These are phyloP conservation scores for Suillus placidus DNA, from an alignment of 768 basidiomycete genomes.

Conservation along the genomic window DNA sequence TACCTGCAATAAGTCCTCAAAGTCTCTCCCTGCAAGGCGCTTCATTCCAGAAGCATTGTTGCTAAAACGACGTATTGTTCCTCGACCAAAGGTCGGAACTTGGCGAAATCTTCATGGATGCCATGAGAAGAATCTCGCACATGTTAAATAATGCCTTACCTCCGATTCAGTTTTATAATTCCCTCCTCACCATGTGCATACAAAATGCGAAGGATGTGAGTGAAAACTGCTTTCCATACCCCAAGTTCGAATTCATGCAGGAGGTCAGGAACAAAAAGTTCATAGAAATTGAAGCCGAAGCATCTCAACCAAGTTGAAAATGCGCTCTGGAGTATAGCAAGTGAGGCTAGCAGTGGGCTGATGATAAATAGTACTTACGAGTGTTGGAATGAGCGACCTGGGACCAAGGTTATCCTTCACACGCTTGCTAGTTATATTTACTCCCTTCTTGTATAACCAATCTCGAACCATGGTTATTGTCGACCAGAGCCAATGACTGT, in stretches of 20 bases:
- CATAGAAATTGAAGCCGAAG: slow-evolving; percentile 28
- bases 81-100: slow-evolving; percentile 14
- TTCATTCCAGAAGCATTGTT: slow-evolving; percentile 23
- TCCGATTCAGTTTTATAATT: not conserved
- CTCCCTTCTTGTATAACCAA: slow-evolving; percentile 11
- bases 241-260: slow-evolving; percentile 44
- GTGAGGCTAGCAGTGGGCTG: no score
- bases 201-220: slow-evolving; percentile 39
- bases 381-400: not conserved
- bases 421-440: not conserved
- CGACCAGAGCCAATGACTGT: not conserved
- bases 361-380: no score
- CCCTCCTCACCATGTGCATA: slow-evolving; percentile 6
- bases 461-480: slow-evolving; percentile 5
- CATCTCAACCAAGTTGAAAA: slow-evolving; percentile 30
- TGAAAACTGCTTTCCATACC: slow-evolving; percentile 38
- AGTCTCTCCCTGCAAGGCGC: slow-evolving; percentile 11
- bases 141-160: no score
- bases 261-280: slow-evolving; percentile 36
- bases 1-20: slow-evolving; percentile 20
- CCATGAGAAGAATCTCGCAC: not conserved
- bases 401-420: not conserved
- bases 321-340: slow-evolving; percentile 34
- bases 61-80: slow-evolving; percentile 12
- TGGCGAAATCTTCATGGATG: slow-evolving; percentile 9